Percentiles rank a stretch among this genome's conserved stretches.
phyloP scores from a whole-genome alignment of 805 yeast genomes.

The Sugiyamaella lignohabitans region DNA sequence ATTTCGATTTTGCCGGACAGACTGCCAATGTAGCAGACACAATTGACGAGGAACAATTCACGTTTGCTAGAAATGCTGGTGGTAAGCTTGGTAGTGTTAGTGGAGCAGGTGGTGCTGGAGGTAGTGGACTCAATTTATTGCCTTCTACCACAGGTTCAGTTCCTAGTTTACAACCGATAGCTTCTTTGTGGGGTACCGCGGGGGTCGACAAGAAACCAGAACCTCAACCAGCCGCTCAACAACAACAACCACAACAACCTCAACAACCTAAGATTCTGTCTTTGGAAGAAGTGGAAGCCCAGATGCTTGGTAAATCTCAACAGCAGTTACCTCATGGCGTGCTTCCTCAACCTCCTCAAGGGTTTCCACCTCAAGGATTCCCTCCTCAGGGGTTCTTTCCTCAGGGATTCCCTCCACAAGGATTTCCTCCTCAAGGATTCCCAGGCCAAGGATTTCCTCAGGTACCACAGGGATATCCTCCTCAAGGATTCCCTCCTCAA shows the following conservation, averaged over 20 bases:
- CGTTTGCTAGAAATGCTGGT: slow-evolving; percentile 22
- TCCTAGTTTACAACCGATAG: slow-evolving; percentile 54
- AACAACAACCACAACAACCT: slow-evolving; percentile 8
- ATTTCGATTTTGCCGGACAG: slow-evolving; percentile 55
- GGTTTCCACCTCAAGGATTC: slow-evolving; percentile 6
- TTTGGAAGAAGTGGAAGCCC: slow-evolving; percentile 81
- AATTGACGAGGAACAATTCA: slow-evolving; percentile 24
- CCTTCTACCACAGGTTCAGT: neutral
- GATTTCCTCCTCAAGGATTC: slow-evolving; percentile 7
- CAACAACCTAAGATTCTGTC: slow-evolving; percentile 49
- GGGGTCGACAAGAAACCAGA: neutral
- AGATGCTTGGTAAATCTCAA: slow-evolving; percentile 45
- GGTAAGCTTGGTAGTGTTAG: neutral
- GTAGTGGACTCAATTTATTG: too few species aligned
- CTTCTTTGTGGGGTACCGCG: slow-evolving; percentile 55
- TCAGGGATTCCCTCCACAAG: slow-evolving; percentile 9
- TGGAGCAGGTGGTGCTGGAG: neutral
- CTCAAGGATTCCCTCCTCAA: slow-evolving; percentile 4
- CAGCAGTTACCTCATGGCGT: slow-evolving; percentile 16
- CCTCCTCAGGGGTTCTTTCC: slow-evolving; percentile 9
- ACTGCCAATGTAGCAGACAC: slow-evolving; percentile 28
- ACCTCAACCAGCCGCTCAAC: slow-evolving; percentile 2
- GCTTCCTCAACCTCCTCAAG: slow-evolving; percentile 8
- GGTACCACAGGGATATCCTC: slow-evolving; percentile 4
- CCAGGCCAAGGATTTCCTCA: slow-evolving; percentile 1